These are phyloP conservation scores for Alternaria arbusti DNA, from an alignment of 2,329 filamentous ascomycete species.

Conservation along the genomic window DNA sequence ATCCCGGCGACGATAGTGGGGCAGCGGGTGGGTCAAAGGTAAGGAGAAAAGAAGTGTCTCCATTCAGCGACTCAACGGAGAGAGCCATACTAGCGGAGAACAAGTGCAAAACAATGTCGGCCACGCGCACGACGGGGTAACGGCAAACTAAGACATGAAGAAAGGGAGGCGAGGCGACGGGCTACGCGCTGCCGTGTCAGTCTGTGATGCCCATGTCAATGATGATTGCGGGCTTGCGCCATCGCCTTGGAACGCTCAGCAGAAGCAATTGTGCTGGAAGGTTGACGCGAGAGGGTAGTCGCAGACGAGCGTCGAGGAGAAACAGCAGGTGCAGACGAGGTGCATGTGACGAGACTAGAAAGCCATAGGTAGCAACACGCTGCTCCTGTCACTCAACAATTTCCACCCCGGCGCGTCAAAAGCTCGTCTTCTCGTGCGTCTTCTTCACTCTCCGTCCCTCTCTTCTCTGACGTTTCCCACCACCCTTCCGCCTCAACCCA, in stretches of 20 bases:
- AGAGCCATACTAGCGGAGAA: slow-evolving; percentile 61
- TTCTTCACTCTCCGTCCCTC: not conserved
- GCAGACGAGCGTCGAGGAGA: slow-evolving; percentile 5
- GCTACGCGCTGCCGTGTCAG: slow-evolving; percentile 3
- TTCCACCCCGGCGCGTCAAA: not conserved
- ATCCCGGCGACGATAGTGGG: slow-evolving; percentile 45
- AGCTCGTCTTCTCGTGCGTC: not conserved
- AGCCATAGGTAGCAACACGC: not conserved
- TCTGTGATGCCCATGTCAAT: slow-evolving; percentile 13
- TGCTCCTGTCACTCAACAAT: slow-evolving; percentile 1
- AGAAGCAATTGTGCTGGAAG: slow-evolving; percentile 9
- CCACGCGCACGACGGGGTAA: slow-evolving; percentile 4
- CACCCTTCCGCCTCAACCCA: not conserved
- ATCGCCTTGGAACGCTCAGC: slow-evolving; percentile 2
- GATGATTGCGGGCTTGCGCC: slow-evolving; percentile 8
- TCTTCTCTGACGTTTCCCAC: not conserved
- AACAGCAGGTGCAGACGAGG: slow-evolving; percentile 16
- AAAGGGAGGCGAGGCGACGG: not conserved
- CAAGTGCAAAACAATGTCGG: slow-evolving; percentile 2
- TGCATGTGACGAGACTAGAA: slow-evolving; percentile 6
- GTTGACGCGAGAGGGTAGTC: slow-evolving; percentile 14
- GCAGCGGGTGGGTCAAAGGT: slow-evolving; percentile 64
- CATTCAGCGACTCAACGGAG: slow-evolving; percentile 68
- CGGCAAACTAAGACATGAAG: slow-evolving; percentile 2
- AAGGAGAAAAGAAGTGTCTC: slow-evolving; percentile 69